Evolutionary conservation across 371 early-diverging fungal species (phyloP).

Genomic region (Apophysomyces ossiformis): DNA sequence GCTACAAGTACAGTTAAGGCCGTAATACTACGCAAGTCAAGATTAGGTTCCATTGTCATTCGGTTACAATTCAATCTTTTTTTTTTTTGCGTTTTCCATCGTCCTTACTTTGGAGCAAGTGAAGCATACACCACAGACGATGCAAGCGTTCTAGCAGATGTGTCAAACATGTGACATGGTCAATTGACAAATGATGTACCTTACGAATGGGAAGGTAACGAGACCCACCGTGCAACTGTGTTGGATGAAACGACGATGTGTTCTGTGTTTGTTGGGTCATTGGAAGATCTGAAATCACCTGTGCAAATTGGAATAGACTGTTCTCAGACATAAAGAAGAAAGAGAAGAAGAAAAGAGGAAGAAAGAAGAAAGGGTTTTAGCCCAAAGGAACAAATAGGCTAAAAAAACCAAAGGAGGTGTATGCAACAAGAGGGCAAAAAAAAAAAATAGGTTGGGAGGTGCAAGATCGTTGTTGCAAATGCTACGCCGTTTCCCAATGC

Average conservation of each 20-base stretch:
- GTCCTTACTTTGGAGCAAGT: slow-evolving; percentile 50
- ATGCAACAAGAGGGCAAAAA: neutral
- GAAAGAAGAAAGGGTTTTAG: neutral
- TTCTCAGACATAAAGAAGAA: slow-evolving; percentile 35
- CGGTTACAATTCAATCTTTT: neutral
- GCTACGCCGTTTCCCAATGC: neutral
- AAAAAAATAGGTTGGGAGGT: neutral
- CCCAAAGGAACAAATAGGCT: neutral
- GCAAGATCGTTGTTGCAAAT: slow-evolving; percentile 4
- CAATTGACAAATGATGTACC: neutral
- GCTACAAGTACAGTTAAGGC: slow-evolving; percentile 44
- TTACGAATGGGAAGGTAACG: neutral
- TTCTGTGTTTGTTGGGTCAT: slow-evolving; percentile 19
- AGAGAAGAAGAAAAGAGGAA: neutral
- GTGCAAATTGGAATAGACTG: slow-evolving; percentile 49
- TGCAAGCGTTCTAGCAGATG: slow-evolving; percentile 51
- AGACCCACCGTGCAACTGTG: slow-evolving; percentile 1
- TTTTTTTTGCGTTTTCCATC: too few relatives aligned
- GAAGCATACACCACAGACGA: slow-evolving; percentile 56
- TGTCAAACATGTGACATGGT: neutral
- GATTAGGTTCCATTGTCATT: neutral
- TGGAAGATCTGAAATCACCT: slow-evolving; percentile 42
- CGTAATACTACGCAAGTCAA: slow-evolving; percentile 40
- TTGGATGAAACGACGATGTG: neutral
- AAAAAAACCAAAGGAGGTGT: neutral